These are phyloP conservation scores for Hypoxylon lenormandii DNA, from an alignment of 495 filamentous ascomycete species.

Conservation along the genomic window DNA sequence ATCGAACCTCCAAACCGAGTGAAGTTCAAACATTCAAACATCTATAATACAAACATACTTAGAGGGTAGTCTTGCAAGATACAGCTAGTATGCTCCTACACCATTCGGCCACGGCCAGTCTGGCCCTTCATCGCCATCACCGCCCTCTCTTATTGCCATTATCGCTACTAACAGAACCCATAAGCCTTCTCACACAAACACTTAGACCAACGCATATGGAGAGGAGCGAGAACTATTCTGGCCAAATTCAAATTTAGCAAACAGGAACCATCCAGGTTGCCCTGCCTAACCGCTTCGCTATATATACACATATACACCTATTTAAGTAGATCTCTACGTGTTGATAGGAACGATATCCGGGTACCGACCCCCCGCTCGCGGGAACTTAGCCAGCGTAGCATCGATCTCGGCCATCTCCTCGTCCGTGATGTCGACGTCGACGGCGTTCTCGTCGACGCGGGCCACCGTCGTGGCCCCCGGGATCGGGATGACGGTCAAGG, in stretches of 20 bases:
- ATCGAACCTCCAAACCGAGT: conserved; percentile 19
- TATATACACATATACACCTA: too few relatives aligned
- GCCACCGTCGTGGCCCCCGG: conserved; percentile 72
- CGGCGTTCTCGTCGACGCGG: conserved; percentile 65
- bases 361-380: conserved; percentile 59
- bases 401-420: conserved; percentile 67
- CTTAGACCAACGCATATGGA: background rate
- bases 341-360: conserved; percentile 46
- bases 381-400: conserved; percentile 57
- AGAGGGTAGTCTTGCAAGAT: conserved; percentile 2
- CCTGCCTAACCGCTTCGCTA: background rate
- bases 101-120: conserved; percentile 19
- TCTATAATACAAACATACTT: background rate
- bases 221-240: background rate
- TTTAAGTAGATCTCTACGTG: conserved; percentile 43
- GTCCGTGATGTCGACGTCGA: conserved; percentile 57
- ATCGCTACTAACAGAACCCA: background rate
- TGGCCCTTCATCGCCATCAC: conserved; percentile 11
- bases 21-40: background rate
- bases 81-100: background rate
- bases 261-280: background rate
- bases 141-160: background rate
- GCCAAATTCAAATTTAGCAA: background rate
- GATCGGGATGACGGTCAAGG: conserved; percentile 84
- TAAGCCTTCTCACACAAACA: background rate